These are phyloP conservation scores for Spergularia bocconei DNA, from an alignment of 148 eudicot genomes.

Conservation along the genomic window DNA sequence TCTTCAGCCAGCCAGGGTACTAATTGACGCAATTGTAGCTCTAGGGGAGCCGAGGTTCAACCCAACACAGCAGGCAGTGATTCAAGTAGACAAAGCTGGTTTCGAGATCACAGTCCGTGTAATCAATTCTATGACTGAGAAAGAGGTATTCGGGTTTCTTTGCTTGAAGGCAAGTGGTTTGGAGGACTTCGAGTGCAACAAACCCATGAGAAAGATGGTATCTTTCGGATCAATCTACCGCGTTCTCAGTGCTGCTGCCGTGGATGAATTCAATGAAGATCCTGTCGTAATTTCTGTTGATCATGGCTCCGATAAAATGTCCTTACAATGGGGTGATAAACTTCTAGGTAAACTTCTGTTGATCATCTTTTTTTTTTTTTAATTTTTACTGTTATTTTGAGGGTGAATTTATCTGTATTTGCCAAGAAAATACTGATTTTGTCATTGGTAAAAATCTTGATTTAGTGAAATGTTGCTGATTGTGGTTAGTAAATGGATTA, in stretches of 20 bases:
- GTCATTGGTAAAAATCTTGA: too few relatives aligned
- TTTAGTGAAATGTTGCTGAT: too few relatives aligned
- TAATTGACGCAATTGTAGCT: background rate
- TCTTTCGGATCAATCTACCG: background rate
- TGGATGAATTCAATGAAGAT: background rate
- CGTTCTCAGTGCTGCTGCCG: background rate
- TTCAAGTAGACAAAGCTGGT: background rate
- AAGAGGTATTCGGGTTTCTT: background rate
- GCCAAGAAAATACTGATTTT: too few relatives aligned
- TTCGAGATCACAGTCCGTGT: slow-evolving; percentile 3
- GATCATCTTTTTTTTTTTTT: background rate
- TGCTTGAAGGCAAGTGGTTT: background rate
- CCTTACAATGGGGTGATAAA: background rate
- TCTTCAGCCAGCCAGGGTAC: background rate
- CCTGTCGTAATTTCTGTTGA: background rate
- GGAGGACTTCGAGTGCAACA: background rate
- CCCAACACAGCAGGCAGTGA: background rate
- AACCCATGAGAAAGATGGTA: background rate
- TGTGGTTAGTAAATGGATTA: too few relatives aligned
- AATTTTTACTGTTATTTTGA: background rate
- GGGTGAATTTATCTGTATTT: background rate
- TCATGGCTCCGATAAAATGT: background rate
- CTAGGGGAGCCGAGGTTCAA: background rate
- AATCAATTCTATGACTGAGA: background rate
- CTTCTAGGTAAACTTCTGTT: background rate